Evolutionary conservation across 1,284 basidiomycete species (phyloP), one percentile per base, ranked within the genome.

Genomic region (Moniliophthora roreri): DNA sequence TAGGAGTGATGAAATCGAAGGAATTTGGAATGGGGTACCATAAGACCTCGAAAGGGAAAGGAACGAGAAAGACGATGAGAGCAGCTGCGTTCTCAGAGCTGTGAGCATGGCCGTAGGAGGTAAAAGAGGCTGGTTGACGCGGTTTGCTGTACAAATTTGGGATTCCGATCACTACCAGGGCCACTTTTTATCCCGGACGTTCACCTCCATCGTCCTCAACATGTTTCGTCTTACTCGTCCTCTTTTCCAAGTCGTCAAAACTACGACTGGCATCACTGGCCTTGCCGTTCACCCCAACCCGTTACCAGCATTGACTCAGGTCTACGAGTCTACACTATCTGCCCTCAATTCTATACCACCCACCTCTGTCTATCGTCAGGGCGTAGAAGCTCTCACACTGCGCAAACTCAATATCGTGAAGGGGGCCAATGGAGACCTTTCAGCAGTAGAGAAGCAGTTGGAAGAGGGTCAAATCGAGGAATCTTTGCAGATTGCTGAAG

Each of bases 301-400:
- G 9, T 78, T 98, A 13, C 87, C 91, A 8, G 85, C 82, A 51
- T 83, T 99, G 60, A 70, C 78, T 50, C 71, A 82, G 62, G 87
- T 87, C 44, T 98, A 96, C 78, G 77, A 85, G 63, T 77, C 82
- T 50, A 98, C 95, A 1, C 85, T 98, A 49, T 70, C 81, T 20
- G 69, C 82, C 3, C 84, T 98, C 48, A 72, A 81, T 3, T 68
- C 79, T 50, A 82, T 98, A 55, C 95, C 96, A 10, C 71, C 79
- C 55, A 80, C 85, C 42, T 90, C 91, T 57, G 88, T 95, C 51
- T 99, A 98, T 75, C 85, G 93, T 54, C 95, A 98, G 73, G 88
- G 92, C 48, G 87, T 87, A 6, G 91, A 95, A 69, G 88, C 93
- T 5, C 78, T 97, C 60, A 93, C 91, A n/a, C 82, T 86, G 64